Evolutionary conservation across 169 alveolate genomes (phyloP).

Genomic region (Plasmodium ovale): DNA sequence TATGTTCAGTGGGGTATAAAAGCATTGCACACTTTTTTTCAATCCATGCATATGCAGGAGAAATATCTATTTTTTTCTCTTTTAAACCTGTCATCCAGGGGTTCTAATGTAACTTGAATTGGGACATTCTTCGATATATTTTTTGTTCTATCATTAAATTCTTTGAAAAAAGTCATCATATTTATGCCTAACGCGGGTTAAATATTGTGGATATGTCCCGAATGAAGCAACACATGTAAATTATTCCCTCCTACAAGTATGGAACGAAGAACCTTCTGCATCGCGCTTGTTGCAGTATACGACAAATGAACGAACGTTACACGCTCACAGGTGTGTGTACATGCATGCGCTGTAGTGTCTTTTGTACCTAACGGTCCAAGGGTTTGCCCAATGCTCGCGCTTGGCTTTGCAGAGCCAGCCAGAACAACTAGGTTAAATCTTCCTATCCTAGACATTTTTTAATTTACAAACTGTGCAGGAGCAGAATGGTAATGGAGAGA

Average conservation of each 20-base stretch:
- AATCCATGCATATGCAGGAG: too few relatives aligned
- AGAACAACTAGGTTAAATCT: constrained; percentile 83
- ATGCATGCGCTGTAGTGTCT: too few relatives aligned
- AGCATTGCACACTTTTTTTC: too few relatives aligned
- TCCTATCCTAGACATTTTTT: constrained; percentile 77
- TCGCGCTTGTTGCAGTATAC: background rate
- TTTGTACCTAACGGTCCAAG: constrained; percentile 92
- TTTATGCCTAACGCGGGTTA: constrained; percentile 76
- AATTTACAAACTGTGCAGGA: too few relatives aligned
- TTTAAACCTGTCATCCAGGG: constrained; percentile 85
- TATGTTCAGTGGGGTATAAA: too few relatives aligned
- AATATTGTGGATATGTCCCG: background rate
- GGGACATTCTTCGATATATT: constrained; percentile 89
- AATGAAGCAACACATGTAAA: too few relatives aligned
- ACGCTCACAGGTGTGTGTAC: background rate
- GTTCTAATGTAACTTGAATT: constrained; percentile 87
- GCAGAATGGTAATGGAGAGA: too few relatives aligned
- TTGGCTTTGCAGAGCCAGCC: constrained; percentile 94
- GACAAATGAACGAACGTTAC: background rate
- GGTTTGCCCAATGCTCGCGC: constrained; percentile 93
- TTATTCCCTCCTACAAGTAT: too few relatives aligned
- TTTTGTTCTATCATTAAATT: constrained; percentile 90
- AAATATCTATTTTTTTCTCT: too few relatives aligned
- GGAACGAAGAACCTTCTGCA: background rate
- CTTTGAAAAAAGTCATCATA: constrained; percentile 93